Percentiles rank a stretch among this genome's conserved stretches.
phyloP scores from a whole-genome alignment of 768 basidiomycete genomes.

The Tephrocybe rancida region DNA sequence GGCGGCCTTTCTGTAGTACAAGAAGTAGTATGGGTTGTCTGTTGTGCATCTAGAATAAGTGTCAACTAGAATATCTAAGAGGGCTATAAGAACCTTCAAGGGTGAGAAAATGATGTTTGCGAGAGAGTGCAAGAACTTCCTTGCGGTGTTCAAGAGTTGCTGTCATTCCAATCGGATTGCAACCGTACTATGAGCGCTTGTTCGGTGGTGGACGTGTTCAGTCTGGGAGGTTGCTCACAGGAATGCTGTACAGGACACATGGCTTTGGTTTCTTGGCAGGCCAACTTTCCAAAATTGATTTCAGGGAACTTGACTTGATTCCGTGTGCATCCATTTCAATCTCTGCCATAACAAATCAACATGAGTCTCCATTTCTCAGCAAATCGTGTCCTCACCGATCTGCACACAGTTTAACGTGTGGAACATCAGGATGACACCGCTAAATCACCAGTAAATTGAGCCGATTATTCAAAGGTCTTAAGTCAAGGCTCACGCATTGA shows the following conservation, averaged over 20 bases:
- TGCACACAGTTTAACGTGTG: conserved; percentile 51
- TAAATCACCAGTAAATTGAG: conserved; percentile 23
- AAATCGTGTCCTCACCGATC: conserved; percentile 41
- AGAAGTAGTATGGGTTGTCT: conserved; percentile 80
- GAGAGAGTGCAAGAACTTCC: conserved; percentile 69
- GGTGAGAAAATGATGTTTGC: conserved; percentile 75
- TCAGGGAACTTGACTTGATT: conserved; percentile 57
- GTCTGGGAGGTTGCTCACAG: conserved; percentile 40
- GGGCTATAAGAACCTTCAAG: conserved; percentile 62
- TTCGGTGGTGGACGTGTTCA: conserved; percentile 6
- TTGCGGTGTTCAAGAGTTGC: conserved; percentile 65
- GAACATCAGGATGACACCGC: conserved; percentile 67
- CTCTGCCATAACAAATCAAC: conserved; percentile 40
- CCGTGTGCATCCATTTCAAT: conserved; percentile 73
- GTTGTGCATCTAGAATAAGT: not conserved
- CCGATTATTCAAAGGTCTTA: not conserved
- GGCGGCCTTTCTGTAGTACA: conserved; percentile 68
- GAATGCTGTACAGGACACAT: conserved; percentile 77
- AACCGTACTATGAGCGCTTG: conserved; percentile 64
- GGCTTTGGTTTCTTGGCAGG: conserved; percentile 68
- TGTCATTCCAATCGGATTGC: conserved; percentile 83
- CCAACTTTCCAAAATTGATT: conserved; percentile 68
- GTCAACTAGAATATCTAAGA: not conserved
- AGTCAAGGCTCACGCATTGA: conserved; percentile 54
- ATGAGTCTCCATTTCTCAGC: not conserved